These are phyloP conservation scores for Paraleonurus japonicus DNA, from an alignment of 257 asterid species.

Conservation along the genomic window DNA sequence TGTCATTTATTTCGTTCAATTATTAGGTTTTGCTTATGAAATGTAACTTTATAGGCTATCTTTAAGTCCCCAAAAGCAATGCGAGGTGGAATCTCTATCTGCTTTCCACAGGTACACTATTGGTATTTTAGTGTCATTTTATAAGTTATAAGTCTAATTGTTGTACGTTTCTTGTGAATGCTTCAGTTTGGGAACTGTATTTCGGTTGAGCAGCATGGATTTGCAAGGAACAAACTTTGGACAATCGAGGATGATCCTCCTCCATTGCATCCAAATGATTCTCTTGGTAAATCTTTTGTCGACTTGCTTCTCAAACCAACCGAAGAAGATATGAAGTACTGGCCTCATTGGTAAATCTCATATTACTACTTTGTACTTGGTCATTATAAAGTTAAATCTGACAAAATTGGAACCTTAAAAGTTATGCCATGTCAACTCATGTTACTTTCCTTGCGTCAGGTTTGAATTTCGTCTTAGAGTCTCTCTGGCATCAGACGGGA, in stretches of 20 bases:
- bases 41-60: conserved; percentile 53
- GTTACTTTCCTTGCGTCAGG: conserved; percentile 34
- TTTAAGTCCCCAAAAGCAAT: conserved; percentile 83
- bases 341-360: conserved; percentile 76
- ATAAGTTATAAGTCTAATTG: not conserved
- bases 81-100: conserved; percentile 86
- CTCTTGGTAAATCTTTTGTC: conserved; percentile 64
- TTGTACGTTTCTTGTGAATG: conserved; percentile 16
- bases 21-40: not conserved
- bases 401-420: not conserved
- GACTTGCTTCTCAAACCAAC: conserved; percentile 85
- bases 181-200: conserved; percentile 69
- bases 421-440: not conserved
- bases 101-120: conserved; percentile 82
- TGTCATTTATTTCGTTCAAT: not conserved
- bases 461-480: conserved; percentile 86
- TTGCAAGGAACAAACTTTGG: conserved; percentile 84
- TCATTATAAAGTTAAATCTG: not conserved
- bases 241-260: conserved; percentile 78
- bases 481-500: conserved; percentile 72
- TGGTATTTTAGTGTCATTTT: not conserved
- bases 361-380: not conserved
- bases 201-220: conserved; percentile 80
- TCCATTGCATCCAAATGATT: conserved; percentile 51
- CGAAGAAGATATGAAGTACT: conserved; percentile 81